phyloP scores from a whole-genome alignment of 2,329 filamentous ascomycete genomes.

The Ceratocystis variospora region DNA sequence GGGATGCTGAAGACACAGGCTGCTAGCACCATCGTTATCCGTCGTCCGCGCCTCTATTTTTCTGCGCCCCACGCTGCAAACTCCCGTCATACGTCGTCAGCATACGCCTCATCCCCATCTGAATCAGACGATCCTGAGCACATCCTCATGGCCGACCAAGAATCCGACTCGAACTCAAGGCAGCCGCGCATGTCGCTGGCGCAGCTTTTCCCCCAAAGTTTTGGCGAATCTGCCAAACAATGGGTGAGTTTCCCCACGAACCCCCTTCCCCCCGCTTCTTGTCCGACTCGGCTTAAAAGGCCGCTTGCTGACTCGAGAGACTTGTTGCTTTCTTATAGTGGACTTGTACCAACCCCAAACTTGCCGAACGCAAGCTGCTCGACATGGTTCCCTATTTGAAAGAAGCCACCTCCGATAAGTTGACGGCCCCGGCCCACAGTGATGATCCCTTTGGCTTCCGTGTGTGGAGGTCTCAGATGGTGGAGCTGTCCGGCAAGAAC shows the following conservation, averaged over 20 bases:
- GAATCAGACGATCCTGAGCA: slow-evolving; percentile 23
- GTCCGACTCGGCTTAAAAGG: background rate
- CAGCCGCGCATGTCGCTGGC: slow-evolving; percentile 24
- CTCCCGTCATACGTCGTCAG: slow-evolving; percentile 11
- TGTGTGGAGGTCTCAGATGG: slow-evolving; percentile 73
- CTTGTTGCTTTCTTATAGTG: slow-evolving; percentile 43
- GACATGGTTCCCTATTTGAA: slow-evolving; percentile 72
- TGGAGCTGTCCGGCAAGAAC: slow-evolving; percentile 71
- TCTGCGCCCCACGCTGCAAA: slow-evolving; percentile 21
- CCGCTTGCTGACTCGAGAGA: slow-evolving; percentile 13
- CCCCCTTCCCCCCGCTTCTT: background rate
- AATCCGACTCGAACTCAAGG: slow-evolving; percentile 22
- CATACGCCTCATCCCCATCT: slow-evolving; percentile 16
- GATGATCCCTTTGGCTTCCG: slow-evolving; percentile 73
- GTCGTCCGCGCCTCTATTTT: slow-evolving; percentile 30
- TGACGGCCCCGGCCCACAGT: slow-evolving; percentile 31
- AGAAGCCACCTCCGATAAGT: slow-evolving; percentile 45
- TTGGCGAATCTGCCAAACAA: slow-evolving; percentile 82
- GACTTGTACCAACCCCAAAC: slow-evolving; percentile 65
- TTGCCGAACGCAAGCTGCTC: slow-evolving; percentile 79
- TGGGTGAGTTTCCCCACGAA: slow-evolving; percentile 49
- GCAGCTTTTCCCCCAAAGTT: slow-evolving; percentile 67
- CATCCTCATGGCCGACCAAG: slow-evolving; percentile 20
- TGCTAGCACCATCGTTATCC: slow-evolving; percentile 28
- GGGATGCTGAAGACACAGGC: slow-evolving; percentile 36